Percentiles rank a stretch among this genome's conserved stretches.
These are phyloP conservation scores for Aspergillus jensenii DNA, from an alignment of 2,329 filamentous ascomycete genomes.

Conservation along the genomic window DNA sequence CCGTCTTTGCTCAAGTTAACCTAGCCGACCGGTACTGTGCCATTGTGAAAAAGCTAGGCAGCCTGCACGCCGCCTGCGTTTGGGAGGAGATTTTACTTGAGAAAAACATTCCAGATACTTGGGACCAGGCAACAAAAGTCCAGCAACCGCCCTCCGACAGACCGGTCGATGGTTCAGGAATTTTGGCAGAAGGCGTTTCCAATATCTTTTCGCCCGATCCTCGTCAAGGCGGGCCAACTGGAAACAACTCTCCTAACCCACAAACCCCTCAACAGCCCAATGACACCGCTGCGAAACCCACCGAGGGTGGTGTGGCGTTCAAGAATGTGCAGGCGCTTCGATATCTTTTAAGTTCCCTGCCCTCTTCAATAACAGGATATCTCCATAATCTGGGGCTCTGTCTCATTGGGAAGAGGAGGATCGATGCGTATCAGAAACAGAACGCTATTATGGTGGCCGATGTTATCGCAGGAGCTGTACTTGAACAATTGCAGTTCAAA, in stretches of 20 bases:
- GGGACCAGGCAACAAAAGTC: conserved; percentile 49
- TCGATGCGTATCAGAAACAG: conserved; percentile 64
- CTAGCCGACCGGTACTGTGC: conserved; percentile 78
- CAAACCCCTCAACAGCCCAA: conserved; percentile 16
- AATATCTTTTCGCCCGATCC: conserved; percentile 23
- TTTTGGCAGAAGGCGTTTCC: conserved; percentile 22
- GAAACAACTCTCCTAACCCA: conserved; percentile 18
- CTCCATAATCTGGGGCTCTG: conserved; percentile 83
- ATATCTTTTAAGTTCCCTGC: conserved; percentile 74
- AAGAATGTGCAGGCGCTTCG: conserved; percentile 78
- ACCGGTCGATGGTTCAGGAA: conserved; percentile 38
- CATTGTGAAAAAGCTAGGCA: conserved; percentile 74
- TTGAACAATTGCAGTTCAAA: conserved; percentile 63
- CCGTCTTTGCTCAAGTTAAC: conserved; percentile 73
- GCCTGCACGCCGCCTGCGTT: conserved; percentile 75
- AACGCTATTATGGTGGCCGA: conserved; percentile 62
- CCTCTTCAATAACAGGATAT: conserved; percentile 77
- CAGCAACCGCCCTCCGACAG: conserved; percentile 41
- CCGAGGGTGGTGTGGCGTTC: conserved; percentile 47
- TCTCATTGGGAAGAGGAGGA: conserved; percentile 70
- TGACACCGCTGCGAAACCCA: conserved; percentile 22
- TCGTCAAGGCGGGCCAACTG: conserved; percentile 25
- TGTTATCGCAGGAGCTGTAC: conserved; percentile 69
- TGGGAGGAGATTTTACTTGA: conserved; percentile 79
- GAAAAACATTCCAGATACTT: conserved; percentile 66